phyloP scores from a whole-genome alignment of 1,284 basidiomycete species.

The Hymenochaete sp. region DNA sequence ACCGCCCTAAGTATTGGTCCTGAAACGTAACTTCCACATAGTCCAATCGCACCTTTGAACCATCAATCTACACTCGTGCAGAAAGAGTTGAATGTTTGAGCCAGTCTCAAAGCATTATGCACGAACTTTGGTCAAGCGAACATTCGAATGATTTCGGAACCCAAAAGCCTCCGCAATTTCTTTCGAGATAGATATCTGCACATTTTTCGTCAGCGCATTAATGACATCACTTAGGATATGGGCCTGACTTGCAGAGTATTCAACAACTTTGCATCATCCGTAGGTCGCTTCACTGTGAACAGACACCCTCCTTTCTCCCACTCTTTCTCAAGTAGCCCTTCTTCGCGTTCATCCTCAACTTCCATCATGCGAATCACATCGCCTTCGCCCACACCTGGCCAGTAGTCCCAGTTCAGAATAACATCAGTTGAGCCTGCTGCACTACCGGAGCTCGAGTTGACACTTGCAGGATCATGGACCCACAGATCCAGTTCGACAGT shows the following conservation, averaged over 20 bases:
- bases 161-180: constrained; percentile 59
- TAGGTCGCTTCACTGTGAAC: constrained; percentile 45
- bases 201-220: background rate
- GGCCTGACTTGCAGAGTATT: constrained; percentile 54
- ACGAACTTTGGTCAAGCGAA: constrained; percentile 56
- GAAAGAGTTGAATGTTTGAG: too few species aligned
- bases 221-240: constrained; percentile 13
- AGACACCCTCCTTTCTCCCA: constrained; percentile 37
- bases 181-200: constrained; percentile 66
- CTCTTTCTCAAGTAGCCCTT: constrained; percentile 20
- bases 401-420: constrained; percentile 60
- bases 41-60: constrained; percentile 57
- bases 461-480: constrained; percentile 60
- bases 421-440: constrained; percentile 30
- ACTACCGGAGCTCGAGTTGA: too few species aligned
- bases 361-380: constrained; percentile 55
- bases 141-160: constrained; percentile 64
- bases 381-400: constrained; percentile 67
- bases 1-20: constrained; percentile 86
- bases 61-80: constrained; percentile 51
- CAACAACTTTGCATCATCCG: constrained; percentile 47
- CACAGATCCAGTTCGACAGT: constrained; percentile 54
- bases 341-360: constrained; percentile 34
- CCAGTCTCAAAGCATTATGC: background rate
- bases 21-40: constrained; percentile 85